These are phyloP conservation scores for Pistacia vera DNA, from an alignment of 345 rosid genomes.

Conservation along the genomic window DNA sequence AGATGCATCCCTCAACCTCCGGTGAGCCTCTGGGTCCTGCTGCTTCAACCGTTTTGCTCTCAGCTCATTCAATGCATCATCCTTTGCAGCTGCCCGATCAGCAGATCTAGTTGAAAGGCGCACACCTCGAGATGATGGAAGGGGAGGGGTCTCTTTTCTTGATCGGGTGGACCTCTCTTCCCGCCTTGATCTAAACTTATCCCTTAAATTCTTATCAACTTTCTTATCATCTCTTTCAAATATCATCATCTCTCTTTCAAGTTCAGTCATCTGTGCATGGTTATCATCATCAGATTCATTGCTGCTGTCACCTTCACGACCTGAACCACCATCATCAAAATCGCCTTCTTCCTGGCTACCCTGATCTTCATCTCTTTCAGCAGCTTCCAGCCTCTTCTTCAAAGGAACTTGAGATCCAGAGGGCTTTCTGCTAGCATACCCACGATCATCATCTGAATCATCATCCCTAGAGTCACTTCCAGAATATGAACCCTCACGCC, in stretches of 20 bases:
- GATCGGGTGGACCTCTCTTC: conserved; percentile 68
- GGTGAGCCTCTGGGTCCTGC: conserved; percentile 89
- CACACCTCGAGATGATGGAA: conserved; percentile 63
- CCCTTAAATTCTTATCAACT: conserved; percentile 84
- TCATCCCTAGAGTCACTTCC: conserved; percentile 93
- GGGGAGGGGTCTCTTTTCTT: conserved; percentile 66
- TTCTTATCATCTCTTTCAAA: conserved; percentile 90
- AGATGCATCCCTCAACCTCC: conserved; percentile 75
- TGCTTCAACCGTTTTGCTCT: conserved; percentile 92
- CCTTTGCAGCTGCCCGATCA: conserved; percentile 93
- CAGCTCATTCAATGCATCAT: conserved; percentile 85
- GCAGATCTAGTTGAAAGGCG: conserved; percentile 92
- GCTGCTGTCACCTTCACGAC: conserved; percentile 69
- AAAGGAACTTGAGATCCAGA: conserved; percentile 94
- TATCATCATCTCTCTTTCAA: conserved; percentile 90
- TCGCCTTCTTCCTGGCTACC: conserved; percentile 70
- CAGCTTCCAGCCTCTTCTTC: conserved; percentile 81
- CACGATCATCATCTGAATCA: conserved; percentile 76
- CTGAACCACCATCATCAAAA: conserved; percentile 58
- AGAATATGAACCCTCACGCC: conserved; percentile 82
- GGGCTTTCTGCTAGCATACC: conserved; percentile 74
- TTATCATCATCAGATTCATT: conserved; percentile 90
- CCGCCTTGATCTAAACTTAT: conserved; percentile 76
- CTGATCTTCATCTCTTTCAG: conserved; percentile 80
- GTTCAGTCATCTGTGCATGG: conserved; percentile 83